Evolutionary conservation across 768 basidiomycete genomes (phyloP).

Genomic region (Boletus subparvulus): DNA sequence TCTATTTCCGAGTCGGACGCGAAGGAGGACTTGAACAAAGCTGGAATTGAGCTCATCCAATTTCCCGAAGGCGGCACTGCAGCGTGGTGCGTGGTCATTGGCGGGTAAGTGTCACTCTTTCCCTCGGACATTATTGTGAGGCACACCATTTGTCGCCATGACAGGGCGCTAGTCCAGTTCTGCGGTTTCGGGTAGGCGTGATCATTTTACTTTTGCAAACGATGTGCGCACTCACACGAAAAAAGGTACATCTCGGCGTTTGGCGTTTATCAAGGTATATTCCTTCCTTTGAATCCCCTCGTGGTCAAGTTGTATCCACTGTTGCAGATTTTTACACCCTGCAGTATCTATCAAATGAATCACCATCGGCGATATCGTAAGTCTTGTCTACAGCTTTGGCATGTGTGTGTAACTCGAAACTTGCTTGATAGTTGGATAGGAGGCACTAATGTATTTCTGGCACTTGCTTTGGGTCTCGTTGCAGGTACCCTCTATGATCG

Average conservation of each 20-base stretch:
- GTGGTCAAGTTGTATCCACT: neutral
- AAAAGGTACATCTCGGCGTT: slow-evolving; percentile 36
- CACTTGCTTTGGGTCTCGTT: slow-evolving; percentile 38
- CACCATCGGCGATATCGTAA: slow-evolving; percentile 39
- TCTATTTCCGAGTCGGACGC: neutral
- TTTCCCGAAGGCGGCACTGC: slow-evolving; percentile 31
- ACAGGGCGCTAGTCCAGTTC: slow-evolving; percentile 32
- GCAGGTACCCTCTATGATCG: slow-evolving; percentile 49
- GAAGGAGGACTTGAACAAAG: neutral
- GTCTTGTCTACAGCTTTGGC: slow-evolving; percentile 6
- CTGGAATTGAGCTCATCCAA: neutral
- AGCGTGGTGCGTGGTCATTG: slow-evolving; percentile 27
- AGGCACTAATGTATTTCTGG: slow-evolving; percentile 43
- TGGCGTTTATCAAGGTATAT: slow-evolving; percentile 44
- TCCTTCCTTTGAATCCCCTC: neutral
- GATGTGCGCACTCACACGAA: neutral
- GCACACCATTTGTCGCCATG: neutral
- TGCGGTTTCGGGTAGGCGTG: slow-evolving; percentile 33
- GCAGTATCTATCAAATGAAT: slow-evolving; percentile 34
- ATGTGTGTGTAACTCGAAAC: neutral
- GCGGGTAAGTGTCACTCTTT: slow-evolving; percentile 15
- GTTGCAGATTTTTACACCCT: slow-evolving; percentile 39
- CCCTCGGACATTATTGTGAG: neutral
- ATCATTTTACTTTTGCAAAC: neutral
- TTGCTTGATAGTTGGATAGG: slow-evolving; percentile 41